Evolutionary conservation across 2,329 filamentous ascomycete species (phyloP).

Genomic region (Mycosphaerella arachidis): DNA sequence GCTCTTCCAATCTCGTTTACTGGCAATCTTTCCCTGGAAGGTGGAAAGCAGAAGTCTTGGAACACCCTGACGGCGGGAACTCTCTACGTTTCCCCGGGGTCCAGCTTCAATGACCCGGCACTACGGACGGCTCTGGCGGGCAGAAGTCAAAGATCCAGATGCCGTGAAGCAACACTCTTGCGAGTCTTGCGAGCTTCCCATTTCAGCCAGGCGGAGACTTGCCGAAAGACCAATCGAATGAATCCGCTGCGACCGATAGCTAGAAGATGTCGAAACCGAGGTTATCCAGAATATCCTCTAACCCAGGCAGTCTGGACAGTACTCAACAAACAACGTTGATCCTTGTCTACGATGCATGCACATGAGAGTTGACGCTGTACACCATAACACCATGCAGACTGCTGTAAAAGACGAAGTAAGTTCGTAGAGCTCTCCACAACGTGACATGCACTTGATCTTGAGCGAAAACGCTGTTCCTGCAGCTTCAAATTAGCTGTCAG

Average conservation of each 20-base stretch:
- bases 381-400: neutral
- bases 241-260: neutral
- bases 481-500: conserved; percentile 12
- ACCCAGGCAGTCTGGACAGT: neutral
- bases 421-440: neutral
- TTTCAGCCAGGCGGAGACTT: neutral
- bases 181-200: neutral
- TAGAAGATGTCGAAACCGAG: neutral
- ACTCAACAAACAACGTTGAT: neutral
- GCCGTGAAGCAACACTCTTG: conserved; percentile 4
- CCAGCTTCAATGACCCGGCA: conserved; percentile 11
- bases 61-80: conserved; percentile 11
- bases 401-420: neutral
- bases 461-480: conserved; percentile 11
- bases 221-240: neutral
- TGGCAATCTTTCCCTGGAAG: conserved; percentile 13
- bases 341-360: conserved; percentile 2
- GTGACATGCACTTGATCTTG: neutral
- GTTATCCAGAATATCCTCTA: neutral
- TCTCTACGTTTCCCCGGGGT: conserved; percentile 11
- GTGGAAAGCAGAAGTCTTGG: conserved; percentile 4
- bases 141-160: conserved; percentile 13
- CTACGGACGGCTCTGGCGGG: conserved; percentile 11
- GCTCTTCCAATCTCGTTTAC: conserved; percentile 21
- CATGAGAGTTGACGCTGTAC: neutral